Evolutionary conservation across 805 yeast species (phyloP).

Genomic region (Saccharomycopsis sp.): DNA sequence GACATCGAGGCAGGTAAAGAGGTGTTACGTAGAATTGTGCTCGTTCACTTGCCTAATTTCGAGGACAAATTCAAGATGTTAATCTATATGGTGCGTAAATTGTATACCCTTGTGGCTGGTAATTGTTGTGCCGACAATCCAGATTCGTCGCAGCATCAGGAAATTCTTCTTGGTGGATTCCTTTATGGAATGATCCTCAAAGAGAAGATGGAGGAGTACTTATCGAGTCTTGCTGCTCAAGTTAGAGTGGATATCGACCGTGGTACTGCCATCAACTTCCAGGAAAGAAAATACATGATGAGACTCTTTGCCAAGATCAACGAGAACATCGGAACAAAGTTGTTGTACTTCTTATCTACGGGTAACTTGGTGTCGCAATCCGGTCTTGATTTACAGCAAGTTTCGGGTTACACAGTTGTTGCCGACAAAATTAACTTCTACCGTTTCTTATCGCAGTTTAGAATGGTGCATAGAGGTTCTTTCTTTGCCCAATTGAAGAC

Average conservation of each 20-base stretch:
- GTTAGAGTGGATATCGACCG: slow-evolving; percentile 75
- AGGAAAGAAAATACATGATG: slow-evolving; percentile 75
- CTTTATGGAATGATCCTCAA: slow-evolving; percentile 93
- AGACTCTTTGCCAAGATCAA: slow-evolving; percentile 73
- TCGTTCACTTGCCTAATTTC: slow-evolving; percentile 74
- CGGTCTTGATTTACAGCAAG: slow-evolving; percentile 96
- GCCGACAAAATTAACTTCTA: slow-evolving; percentile 97
- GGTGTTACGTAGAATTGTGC: slow-evolving; percentile 73
- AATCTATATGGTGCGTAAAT: slow-evolving; percentile 90
- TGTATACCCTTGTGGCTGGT: slow-evolving; percentile 92
- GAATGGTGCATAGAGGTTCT: slow-evolving; percentile 99
- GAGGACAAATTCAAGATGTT: slow-evolving; percentile 81
- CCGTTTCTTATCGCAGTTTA: slow-evolving; percentile 94
- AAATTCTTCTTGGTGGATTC: slow-evolving; percentile 91
- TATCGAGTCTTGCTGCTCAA: slow-evolving; percentile 65
- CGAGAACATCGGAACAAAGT: slow-evolving; percentile 90
- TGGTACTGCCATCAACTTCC: slow-evolving; percentile 74
- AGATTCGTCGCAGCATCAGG: slow-evolving; percentile 99
- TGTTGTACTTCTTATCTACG: slow-evolving; percentile 91
- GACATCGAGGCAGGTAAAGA: slow-evolving; percentile 89
- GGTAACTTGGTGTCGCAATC: slow-evolving; percentile 97
- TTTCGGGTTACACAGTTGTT: slow-evolving; percentile 95
- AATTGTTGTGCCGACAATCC: slow-evolving; percentile 97
- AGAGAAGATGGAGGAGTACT: slow-evolving; percentile 92
- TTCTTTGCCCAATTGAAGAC: slow-evolving; percentile 97